Conservation (phyloP, 2,329 filamentous ascomycete genomes). For the Grosmannia serpens region DNA sequence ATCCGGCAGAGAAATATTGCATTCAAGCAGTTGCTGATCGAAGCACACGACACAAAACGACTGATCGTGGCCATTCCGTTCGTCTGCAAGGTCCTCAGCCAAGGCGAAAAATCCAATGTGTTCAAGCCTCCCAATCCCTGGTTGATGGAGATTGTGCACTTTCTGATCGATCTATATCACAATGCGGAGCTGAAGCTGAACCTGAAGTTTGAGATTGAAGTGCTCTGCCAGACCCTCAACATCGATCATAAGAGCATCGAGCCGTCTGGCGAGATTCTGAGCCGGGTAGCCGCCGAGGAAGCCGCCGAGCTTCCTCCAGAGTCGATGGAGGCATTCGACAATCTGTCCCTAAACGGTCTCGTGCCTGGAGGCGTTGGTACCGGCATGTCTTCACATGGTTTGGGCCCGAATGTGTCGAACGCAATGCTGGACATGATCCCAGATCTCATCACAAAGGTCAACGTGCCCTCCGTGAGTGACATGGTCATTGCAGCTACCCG, state of each 20-base stretch:
- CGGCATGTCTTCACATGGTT: slow-evolving; percentile 28
- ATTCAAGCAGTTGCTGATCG: slow-evolving; percentile 88
- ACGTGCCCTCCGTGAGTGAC: slow-evolving; percentile 70
- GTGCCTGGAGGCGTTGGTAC: slow-evolving; percentile 46
- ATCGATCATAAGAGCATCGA: slow-evolving; percentile 90
- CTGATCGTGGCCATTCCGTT: slow-evolving; percentile 91
- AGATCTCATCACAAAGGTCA: slow-evolving; percentile 67
- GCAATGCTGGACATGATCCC: slow-evolving; percentile 71
- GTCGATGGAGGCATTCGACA: slow-evolving; percentile 70
- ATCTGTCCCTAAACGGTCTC: slow-evolving; percentile 65
- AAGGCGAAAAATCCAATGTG: slow-evolving; percentile 73
- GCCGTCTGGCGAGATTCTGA: slow-evolving; percentile 74
- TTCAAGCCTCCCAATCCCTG: slow-evolving; percentile 95
- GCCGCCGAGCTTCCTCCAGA: slow-evolving; percentile 51
- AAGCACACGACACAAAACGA: slow-evolving; percentile 86
- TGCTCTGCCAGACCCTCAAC: slow-evolving; percentile 83
- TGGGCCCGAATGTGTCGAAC: slow-evolving; percentile 64
- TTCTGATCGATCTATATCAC: slow-evolving; percentile 89
- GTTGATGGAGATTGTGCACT: slow-evolving; percentile 89
- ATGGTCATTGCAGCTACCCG: slow-evolving; percentile 63
- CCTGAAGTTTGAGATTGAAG: slow-evolving; percentile 96
- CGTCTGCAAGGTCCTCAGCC: slow-evolving; percentile 87
- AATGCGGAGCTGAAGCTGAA: slow-evolving; percentile 90
- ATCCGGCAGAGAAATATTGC: slow-evolving; percentile 96
- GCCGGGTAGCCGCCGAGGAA: slow-evolving; percentile 56